Evolutionary conservation across 805 yeast genomes (phyloP).

Genomic region (Blastobotrys chiropterorum): DNA sequence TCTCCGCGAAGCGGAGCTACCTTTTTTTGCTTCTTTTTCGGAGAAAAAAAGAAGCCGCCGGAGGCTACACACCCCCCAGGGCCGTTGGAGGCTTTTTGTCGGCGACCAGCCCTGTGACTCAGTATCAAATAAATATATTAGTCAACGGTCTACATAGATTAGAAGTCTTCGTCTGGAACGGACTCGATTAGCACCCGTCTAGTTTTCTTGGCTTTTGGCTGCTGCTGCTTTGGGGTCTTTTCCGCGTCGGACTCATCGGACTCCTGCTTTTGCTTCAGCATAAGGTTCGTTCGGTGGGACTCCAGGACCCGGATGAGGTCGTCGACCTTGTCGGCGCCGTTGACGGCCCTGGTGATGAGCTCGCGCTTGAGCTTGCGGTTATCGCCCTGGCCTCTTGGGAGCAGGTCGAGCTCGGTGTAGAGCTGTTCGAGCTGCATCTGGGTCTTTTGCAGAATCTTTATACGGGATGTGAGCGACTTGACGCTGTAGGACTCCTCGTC

Average conservation of each 20-base stretch:
- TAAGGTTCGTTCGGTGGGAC: slow-evolving; percentile 6
- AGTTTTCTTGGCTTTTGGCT: neutral
- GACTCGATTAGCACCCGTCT: slow-evolving; percentile 18
- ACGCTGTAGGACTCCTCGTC: neutral
- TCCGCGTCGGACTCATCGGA: neutral
- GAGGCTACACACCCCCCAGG: no score
- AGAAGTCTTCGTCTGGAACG: slow-evolving; percentile 19
- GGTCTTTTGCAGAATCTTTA: slow-evolving; percentile 23
- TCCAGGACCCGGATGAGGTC: slow-evolving; percentile 16
- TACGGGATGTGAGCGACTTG: slow-evolving; percentile 14
- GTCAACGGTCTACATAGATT: slow-evolving; percentile 1
- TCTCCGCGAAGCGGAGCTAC: no score
- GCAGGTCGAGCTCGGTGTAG: slow-evolving; percentile 21
- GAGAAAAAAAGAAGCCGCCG: no score
- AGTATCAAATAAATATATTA: neutral
- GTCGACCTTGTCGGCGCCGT: slow-evolving; percentile 22
- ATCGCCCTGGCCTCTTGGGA: slow-evolving; percentile 5
- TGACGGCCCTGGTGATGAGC: slow-evolving; percentile 15
- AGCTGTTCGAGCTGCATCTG: slow-evolving; percentile 23
- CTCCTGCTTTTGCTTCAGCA: slow-evolving; percentile 7
- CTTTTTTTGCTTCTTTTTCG: no score
- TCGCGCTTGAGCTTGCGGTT: slow-evolving; percentile 18
- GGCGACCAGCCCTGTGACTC: no score
- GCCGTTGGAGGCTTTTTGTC: no score
- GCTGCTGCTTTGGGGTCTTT: neutral